These are phyloP conservation scores for Claviceps quebecensis DNA, from an alignment of 2,329 filamentous ascomycete genomes.

Conservation along the genomic window DNA sequence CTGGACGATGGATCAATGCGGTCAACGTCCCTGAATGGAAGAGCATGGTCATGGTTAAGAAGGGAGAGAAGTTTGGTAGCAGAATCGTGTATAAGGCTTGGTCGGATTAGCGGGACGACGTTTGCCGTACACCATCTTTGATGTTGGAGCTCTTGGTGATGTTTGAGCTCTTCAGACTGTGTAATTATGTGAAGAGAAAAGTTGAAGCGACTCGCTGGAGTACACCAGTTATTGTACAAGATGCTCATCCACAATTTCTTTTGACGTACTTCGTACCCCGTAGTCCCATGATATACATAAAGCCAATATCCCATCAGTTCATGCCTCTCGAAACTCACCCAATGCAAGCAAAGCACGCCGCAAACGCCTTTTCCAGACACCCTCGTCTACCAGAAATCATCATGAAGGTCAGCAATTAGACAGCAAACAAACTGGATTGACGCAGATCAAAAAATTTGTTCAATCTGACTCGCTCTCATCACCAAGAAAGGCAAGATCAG, in stretches of 20 bases:
- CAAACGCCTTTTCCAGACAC: neutral
- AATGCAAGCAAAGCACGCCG: neutral
- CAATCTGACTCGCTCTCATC: slow-evolving; percentile 54
- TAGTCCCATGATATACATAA: neutral
- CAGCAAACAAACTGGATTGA: too few relatives aligned
- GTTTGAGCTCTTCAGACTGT: neutral
- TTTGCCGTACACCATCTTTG: neutral
- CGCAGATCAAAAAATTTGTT: neutral
- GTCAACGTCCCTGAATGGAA: slow-evolving; percentile 71
- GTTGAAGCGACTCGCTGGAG: neutral
- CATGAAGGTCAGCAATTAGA: neutral
- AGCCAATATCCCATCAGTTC: neutral
- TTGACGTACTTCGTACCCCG: neutral
- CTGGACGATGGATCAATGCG: slow-evolving; percentile 81
- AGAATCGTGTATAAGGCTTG: slow-evolving; percentile 76
- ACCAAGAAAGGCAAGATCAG: slow-evolving; percentile 51
- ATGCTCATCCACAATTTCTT: neutral
- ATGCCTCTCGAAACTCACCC: neutral
- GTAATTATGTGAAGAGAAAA: too few relatives aligned
- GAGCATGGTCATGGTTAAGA: slow-evolving; percentile 65
- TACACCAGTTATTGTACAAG: neutral
- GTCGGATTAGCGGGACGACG: slow-evolving; percentile 38
- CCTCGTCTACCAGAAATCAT: neutral
- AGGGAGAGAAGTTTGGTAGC: slow-evolving; percentile 69
- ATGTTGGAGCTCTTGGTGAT: neutral